Evolutionary conservation across 169 alveolate species (phyloP).

Genomic region (Cryptosporidium xiaoi): DNA sequence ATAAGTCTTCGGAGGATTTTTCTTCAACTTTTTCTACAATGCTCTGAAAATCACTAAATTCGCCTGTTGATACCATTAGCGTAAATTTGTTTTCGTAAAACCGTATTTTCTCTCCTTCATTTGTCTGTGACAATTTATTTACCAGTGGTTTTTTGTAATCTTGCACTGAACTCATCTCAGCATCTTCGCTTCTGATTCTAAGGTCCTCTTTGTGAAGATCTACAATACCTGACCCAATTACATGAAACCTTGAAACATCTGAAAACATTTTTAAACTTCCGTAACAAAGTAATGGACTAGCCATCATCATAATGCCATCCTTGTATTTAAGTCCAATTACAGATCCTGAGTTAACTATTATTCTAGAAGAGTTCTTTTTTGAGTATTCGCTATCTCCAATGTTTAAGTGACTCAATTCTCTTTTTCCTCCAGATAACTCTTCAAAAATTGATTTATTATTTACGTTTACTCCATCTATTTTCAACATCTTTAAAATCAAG

Average conservation of each 20-base stretch:
- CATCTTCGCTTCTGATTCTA: slow-evolving; percentile 14
- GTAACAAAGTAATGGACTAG: slow-evolving; percentile 56
- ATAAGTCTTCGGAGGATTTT: slow-evolving; percentile 42
- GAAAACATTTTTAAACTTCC: slow-evolving; percentile 58
- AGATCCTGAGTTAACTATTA: slow-evolving; percentile 63
- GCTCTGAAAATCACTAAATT: slow-evolving; percentile 59
- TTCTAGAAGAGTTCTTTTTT: slow-evolving; percentile 40
- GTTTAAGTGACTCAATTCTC: not conserved
- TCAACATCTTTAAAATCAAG: too few species aligned
- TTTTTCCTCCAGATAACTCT: not conserved
- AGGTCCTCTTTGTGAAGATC: slow-evolving; percentile 27
- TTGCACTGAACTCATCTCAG: slow-evolving; percentile 15
- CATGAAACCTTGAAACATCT: slow-evolving; percentile 62
- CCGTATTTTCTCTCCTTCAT: slow-evolving; percentile 31
- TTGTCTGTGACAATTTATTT: slow-evolving; percentile 6
- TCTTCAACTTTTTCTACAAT: slow-evolving; percentile 57
- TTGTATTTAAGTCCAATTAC: slow-evolving; percentile 60
- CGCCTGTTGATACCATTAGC: slow-evolving; percentile 44
- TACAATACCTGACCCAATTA: slow-evolving; percentile 33
- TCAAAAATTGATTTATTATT: not conserved
- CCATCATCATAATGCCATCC: slow-evolving; percentile 58
- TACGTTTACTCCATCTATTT: too few species aligned
- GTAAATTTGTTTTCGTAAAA: slow-evolving; percentile 39
- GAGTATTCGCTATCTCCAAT: not conserved
- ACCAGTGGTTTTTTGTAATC: slow-evolving; percentile 32